Evolutionary conservation across 2,329 filamentous ascomycete species (phyloP).

Genomic region (Microdochium nivale): DNA sequence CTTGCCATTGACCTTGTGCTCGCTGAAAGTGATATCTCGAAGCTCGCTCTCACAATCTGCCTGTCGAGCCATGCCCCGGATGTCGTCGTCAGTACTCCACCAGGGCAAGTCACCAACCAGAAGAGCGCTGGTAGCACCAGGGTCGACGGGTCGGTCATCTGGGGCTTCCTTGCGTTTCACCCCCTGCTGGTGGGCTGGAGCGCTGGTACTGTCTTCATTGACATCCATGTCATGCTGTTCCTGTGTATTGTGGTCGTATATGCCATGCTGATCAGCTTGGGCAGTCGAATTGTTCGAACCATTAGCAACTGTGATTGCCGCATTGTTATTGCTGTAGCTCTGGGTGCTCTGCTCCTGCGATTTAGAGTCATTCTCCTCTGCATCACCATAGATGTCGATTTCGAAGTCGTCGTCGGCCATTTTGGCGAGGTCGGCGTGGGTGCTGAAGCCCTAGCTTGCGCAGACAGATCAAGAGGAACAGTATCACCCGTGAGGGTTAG

Average conservation of each 20-base stretch:
- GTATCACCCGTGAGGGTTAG: constrained; percentile 3
- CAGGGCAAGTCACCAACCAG: constrained; percentile 87
- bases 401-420: constrained; percentile 68
- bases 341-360: constrained; percentile 27
- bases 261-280: constrained; percentile 29
- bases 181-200: constrained; percentile 37
- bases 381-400: constrained; percentile 64
- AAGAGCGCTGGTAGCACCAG: constrained; percentile 58
- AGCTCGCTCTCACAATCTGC: constrained; percentile 78
- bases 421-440: constrained; percentile 8
- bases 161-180: constrained; percentile 53
- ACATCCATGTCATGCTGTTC: constrained; percentile 21
- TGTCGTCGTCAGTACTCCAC: constrained; percentile 95
- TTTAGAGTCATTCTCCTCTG: constrained; percentile 30
- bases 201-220: constrained; percentile 20
- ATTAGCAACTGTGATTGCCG: constrained; percentile 30
- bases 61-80: constrained; percentile 76
- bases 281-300: constrained; percentile 16
- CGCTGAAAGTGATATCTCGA: constrained; percentile 90
- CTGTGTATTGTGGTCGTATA: constrained; percentile 25
- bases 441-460: not conserved
- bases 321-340: constrained; percentile 25
- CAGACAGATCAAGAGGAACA: constrained; percentile 12
- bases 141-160: constrained; percentile 50
- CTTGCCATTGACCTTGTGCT: constrained; percentile 98